Evolutionary conservation across 805 yeast species (phyloP).

Genomic region (Komagataella phaffii): DNA sequence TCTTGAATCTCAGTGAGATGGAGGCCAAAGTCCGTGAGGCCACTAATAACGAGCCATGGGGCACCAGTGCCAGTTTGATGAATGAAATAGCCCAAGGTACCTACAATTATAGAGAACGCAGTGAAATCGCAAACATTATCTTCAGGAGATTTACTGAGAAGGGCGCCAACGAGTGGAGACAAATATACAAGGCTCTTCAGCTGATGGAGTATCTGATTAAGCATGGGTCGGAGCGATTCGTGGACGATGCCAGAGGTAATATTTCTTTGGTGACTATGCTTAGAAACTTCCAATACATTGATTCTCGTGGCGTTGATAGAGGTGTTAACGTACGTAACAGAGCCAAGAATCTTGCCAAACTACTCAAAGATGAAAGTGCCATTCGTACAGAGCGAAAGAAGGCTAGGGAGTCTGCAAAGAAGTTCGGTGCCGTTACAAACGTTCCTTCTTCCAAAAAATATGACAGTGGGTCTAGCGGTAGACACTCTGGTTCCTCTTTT

Average conservation of each 20-base stretch:
- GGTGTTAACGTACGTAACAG: slow-evolving; percentile 92
- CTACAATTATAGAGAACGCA: slow-evolving; percentile 70
- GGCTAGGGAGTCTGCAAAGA: slow-evolving; percentile 76
- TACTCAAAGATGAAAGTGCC: slow-evolving; percentile 63
- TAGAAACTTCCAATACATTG: slow-evolving; percentile 87
- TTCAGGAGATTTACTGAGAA: slow-evolving; percentile 91
- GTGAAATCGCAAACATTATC: slow-evolving; percentile 64
- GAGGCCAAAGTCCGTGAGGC: slow-evolving; percentile 96
- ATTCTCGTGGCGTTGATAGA: slow-evolving; percentile 88
- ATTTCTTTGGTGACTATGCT: slow-evolving; percentile 73
- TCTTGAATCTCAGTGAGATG: slow-evolving; percentile 91
- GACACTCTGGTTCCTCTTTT: slow-evolving; percentile 17
- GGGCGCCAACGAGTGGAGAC: slow-evolving; percentile 95
- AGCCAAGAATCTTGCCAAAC: slow-evolving; percentile 57
- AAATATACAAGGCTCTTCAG: slow-evolving; percentile 88
- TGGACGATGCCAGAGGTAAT: slow-evolving; percentile 87
- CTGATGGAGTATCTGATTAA: slow-evolving; percentile 82
- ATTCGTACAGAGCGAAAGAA: slow-evolving; percentile 80
- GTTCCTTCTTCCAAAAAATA: slow-evolving; percentile 19
- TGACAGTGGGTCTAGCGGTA: slow-evolving; percentile 34
- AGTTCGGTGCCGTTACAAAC: slow-evolving; percentile 57
- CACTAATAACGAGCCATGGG: slow-evolving; percentile 99
- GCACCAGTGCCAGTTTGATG: slow-evolving; percentile 85
- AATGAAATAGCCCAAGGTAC: slow-evolving; percentile 93
- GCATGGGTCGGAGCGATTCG: slow-evolving; percentile 89